Percentiles rank a stretch among this genome's conserved stretches.
Conservation (phyloP, 208 protist species). For the Balamuthia mandrillaris region DNA sequence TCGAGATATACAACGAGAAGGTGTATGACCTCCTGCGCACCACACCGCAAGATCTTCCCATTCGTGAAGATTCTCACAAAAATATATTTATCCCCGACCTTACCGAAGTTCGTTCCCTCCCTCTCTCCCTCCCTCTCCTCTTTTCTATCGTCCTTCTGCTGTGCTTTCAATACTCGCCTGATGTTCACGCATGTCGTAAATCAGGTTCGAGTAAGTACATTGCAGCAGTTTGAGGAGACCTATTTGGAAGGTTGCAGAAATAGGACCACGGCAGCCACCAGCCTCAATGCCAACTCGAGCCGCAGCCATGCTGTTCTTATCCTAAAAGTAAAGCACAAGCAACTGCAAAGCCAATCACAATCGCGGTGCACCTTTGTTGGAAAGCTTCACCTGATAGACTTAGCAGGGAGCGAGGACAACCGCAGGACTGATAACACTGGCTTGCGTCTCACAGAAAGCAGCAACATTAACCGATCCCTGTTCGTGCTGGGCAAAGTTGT, state of each 20-base stretch:
- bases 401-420: conserved; percentile 38
- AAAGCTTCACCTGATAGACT: no score
- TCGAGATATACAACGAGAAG: conserved; percentile 66
- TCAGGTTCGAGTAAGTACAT: neutral
- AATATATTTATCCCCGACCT: conserved; percentile 39
- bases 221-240: neutral
- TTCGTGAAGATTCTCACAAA: conserved; percentile 40
- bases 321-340: no score
- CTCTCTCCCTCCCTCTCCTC: neutral
- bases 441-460: conserved; percentile 36
- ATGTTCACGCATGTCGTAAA: no score
- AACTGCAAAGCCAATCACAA: no score
- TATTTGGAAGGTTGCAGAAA: conserved; percentile 26
- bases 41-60: conserved; percentile 20
- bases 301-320: conserved; percentile 39
- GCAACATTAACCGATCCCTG: conserved; percentile 57
- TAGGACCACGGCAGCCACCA: neutral
- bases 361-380: no score
- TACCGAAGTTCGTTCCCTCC: neutral
- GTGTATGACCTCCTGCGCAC: conserved; percentile 53
- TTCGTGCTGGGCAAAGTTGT: conserved; percentile 92
- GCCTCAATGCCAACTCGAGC: neutral
- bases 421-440: conserved; percentile 15
- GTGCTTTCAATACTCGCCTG: no score
- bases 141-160: neutral